Percentiles rank a stretch among this genome's conserved stretches.
Conservation (phyloP, 352 stramenopile genomes). For the Phytophthora parvispora region DNA sequence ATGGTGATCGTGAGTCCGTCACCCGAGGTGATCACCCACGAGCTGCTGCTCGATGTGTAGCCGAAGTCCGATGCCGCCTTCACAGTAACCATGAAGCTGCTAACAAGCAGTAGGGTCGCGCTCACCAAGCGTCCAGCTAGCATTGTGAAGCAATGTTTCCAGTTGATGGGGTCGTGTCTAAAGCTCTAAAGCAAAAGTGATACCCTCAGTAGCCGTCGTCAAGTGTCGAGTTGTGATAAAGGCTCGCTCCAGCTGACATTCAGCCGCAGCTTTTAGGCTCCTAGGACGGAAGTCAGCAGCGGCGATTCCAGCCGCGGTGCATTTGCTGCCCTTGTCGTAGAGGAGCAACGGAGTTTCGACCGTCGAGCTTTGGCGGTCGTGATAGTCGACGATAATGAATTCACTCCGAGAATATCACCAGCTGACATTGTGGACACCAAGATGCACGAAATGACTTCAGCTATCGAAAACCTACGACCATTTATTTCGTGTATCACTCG, state of each 20-base stretch:
- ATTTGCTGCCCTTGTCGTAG: constrained; percentile 16
- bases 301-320: constrained; percentile 18
- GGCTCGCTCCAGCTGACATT: constrained; percentile 4
- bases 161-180: background rate
- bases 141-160: background rate
- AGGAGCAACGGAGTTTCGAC: background rate
- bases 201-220: too few species aligned
- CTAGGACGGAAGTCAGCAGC: background rate
- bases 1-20: constrained; percentile 45
- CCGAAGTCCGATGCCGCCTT: constrained; percentile 36
- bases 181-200: constrained; percentile 24
- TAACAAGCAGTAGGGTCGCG: constrained; percentile 2
- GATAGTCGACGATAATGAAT: constrained; percentile 1
- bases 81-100: background rate
- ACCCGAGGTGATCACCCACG: constrained; percentile 46
- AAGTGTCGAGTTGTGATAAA: constrained; percentile 6
- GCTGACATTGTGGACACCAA: constrained; percentile 2
- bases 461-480: background rate
- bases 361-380: constrained; percentile 4
- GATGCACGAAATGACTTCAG: constrained; percentile 2
- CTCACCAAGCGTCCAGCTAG: constrained; percentile 6
- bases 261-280: background rate
- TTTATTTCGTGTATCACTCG: background rate
- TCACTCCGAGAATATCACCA: constrained; percentile 24
- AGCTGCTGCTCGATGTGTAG: constrained; percentile 32